Conservation (phyloP, 768 basidiomycete genomes). For the Tulasnella sp. region DNA sequence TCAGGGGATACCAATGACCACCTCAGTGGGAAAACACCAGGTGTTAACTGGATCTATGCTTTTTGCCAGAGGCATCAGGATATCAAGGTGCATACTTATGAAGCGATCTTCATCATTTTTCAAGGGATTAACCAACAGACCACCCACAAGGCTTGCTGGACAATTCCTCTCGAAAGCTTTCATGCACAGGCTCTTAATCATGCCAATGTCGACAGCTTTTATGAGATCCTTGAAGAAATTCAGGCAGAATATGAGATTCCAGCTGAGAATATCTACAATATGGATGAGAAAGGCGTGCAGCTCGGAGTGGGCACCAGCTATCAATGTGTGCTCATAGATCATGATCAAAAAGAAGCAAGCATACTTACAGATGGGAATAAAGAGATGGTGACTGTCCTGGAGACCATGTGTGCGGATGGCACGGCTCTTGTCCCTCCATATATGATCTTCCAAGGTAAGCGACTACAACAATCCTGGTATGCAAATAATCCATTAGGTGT, state of each 20-base stretch:
- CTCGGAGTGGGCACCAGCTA: conserved; percentile 11
- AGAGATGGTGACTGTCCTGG: conserved; percentile 5
- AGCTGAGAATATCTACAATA: conserved; percentile 16
- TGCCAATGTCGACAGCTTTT: neutral
- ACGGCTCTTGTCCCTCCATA: neutral
- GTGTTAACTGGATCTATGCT: neutral
- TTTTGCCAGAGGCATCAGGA: neutral
- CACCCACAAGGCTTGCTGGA: neutral
- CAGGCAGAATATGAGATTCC: conserved; percentile 9
- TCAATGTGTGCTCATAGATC: neutral
- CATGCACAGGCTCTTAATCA: conserved; percentile 9
- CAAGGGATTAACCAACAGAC: neutral
- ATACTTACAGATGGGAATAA: neutral
- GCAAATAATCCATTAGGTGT: neutral
- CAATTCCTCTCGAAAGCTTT: conserved; percentile 10
- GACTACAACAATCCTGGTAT: neutral
- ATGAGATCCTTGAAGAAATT: neutral
- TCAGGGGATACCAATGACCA: neutral
- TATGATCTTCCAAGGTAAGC: neutral
- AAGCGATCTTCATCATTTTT: neutral
- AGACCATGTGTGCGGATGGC: neutral
- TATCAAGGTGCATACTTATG: neutral
- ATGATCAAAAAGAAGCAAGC: conserved; percentile 1
- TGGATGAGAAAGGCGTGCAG: conserved; percentile 15
- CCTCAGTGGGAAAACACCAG: neutral